Base-by-base conservation (phyloP, 768 basidiomycete genomes). In the Lentinula raphanica region DNA sequence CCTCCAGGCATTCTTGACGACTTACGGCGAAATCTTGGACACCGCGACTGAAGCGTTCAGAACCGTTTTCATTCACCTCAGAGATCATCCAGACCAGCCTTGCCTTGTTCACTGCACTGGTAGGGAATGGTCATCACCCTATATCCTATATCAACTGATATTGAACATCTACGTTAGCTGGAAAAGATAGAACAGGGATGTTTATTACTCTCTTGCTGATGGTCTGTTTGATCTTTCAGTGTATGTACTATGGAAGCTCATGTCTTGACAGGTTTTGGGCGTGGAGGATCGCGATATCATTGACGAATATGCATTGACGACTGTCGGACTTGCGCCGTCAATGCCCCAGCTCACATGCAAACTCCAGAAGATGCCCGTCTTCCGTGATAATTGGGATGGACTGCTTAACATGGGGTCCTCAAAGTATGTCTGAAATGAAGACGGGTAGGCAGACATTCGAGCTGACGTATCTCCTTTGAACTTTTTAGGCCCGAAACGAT, bases 101-200 rank as follows among this genome's bases (percentile, higher is more conserved):
- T 74, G 71, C 60, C 61, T 79, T 23, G 64, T 78, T 15, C 76
- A 78, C 60, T 79, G 77, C 63, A 78, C 77, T 32, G 74, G 77
- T 76, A 39, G 54, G 66, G 55, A 23, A 21, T 23, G 8, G 27
- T n/a, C 31, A 25, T 28, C 15, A 21, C 5, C 23, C 59, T 40
- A 23, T 9, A 11, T n/a, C 12, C 28, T 15, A 12, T 35, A 21
- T 23, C n/a, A 45, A 19, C 56, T 46, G 27, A 21, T n/a, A 39
- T 32, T 13, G 25, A 59, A 23, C 13, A 28, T 17, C 6, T 17
- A 40, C 28, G 17, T 56, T n/a, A 78, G 75, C 69, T 21, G 79
- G 78, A 1, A 78, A 79, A 59, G 76, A 79, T 64, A 62, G 78
- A 29, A 77, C 76, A 4, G 77, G 75, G 3, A 54, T 76, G 11